Evolutionary conservation across 257 asterid genomes (phyloP).

Genomic region (Ligustrum vulgare): DNA sequence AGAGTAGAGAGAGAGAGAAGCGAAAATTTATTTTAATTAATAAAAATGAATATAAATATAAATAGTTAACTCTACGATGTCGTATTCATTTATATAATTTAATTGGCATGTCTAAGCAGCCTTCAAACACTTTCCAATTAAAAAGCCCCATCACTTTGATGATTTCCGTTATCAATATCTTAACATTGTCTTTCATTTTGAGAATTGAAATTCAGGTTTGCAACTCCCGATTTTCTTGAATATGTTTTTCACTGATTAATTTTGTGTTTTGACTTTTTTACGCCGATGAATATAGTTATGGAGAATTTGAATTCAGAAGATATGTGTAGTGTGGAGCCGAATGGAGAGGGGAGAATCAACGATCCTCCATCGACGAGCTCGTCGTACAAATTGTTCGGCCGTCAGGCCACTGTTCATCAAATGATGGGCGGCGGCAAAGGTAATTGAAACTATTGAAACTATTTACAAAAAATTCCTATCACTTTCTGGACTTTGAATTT

Average conservation of each 20-base stretch:
- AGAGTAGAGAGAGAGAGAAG: background rate
- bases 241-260: constrained; percentile 1
- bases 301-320: constrained; percentile 61
- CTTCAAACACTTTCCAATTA: constrained; percentile 16
- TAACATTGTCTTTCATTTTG: background rate
- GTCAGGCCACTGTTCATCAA: constrained; percentile 60
- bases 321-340: constrained; percentile 46
- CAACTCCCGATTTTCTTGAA: background rate
- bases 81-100: background rate
- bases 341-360: constrained; percentile 48
- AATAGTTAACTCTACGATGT: background rate
- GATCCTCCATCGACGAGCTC: constrained; percentile 52
- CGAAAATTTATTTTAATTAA: no score
- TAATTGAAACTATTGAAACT: constrained; percentile 21
- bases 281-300: constrained; percentile 40
- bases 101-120: constrained; percentile 9
- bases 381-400: constrained; percentile 52
- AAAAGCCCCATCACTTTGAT: background rate
- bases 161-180: background rate
- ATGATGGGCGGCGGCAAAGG: constrained; percentile 84
- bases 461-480: background rate
- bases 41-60: no score
- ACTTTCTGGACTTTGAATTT: background rate
- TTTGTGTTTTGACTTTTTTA: constrained; percentile 2
- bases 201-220: background rate